Percentiles rank a stretch among this genome's conserved stretches.
Conservation (phyloP, 768 basidiomycete species). For the Mycena metata region DNA sequence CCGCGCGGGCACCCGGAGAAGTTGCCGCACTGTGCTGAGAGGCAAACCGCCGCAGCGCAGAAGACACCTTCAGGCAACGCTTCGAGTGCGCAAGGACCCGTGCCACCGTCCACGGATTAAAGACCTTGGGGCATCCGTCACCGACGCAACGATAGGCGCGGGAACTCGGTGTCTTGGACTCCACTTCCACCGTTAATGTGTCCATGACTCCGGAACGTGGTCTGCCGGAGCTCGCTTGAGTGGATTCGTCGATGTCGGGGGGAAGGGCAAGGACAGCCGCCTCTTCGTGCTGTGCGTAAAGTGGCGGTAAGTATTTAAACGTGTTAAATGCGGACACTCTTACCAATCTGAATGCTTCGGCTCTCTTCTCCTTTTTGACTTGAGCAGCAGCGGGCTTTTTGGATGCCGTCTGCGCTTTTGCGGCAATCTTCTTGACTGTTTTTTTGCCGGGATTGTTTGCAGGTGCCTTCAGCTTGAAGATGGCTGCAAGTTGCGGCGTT, state of each 20-base stretch:
- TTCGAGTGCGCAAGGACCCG: slow-evolving; percentile 5
- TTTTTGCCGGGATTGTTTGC: not conserved
- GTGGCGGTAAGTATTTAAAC: not conserved
- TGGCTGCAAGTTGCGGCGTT: not conserved
- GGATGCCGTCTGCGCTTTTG: not conserved
- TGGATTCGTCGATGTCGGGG: not conserved
- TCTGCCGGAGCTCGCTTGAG: not conserved
- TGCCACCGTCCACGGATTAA: not conserved
- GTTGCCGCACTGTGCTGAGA: slow-evolving; percentile 12
- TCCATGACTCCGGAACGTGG: slow-evolving; percentile 1
- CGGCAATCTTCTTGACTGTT: not conserved
- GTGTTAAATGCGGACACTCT: not conserved
- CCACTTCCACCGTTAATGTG: not conserved
- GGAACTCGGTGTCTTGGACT: not conserved
- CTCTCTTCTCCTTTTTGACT: not conserved
- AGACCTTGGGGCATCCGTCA: not conserved
- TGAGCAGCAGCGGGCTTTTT: not conserved
- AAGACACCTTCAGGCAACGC: not conserved
- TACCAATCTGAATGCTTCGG: not conserved
- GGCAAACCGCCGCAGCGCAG: not conserved
- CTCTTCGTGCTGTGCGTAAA: not conserved
- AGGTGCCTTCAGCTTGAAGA: not conserved
- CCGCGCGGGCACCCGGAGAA: slow-evolving; percentile 7
- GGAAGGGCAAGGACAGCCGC: not conserved
- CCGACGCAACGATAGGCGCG: slow-evolving; percentile 5